These are phyloP conservation scores for Coniferiporia weirii DNA, from an alignment of 1,284 basidiomycete species.

Conservation along the genomic window DNA sequence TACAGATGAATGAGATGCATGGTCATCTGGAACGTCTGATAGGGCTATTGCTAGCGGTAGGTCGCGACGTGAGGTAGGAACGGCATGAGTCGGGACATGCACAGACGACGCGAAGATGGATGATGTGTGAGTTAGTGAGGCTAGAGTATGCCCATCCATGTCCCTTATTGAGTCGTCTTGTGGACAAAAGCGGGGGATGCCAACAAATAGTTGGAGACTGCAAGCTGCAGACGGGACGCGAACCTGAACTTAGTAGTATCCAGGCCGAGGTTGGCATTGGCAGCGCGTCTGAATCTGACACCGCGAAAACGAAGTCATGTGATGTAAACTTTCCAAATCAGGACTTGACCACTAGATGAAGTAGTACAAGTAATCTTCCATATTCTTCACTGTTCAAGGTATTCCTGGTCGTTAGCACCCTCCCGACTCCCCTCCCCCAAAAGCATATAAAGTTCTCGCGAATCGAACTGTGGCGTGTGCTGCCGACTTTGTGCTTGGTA, in stretches of 20 bases:
- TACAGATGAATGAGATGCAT: constrained; percentile 62
- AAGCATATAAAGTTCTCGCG: too few species aligned
- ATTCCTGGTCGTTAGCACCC: too few species aligned
- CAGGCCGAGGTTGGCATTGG: too few species aligned
- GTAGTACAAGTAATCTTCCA: too few species aligned
- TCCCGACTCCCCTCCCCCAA: too few species aligned
- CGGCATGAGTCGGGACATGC: constrained; percentile 46
- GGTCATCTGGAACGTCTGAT: constrained; percentile 60
- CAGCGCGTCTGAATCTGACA: not conserved
- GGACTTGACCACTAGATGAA: too few species aligned
- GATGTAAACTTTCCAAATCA: not conserved
- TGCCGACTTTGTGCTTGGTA: too few species aligned
- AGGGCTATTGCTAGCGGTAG: constrained; percentile 39
- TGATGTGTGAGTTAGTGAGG: constrained; percentile 55
- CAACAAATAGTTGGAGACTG: too few species aligned
- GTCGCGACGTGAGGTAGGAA: constrained; percentile 54
- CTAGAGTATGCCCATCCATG: constrained; percentile 44
- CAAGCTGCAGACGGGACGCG: not conserved
- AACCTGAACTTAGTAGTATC: not conserved
- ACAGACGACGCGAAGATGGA: constrained; percentile 47
- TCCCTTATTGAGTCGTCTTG: not conserved
- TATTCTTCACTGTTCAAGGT: too few species aligned
- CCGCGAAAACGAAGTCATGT: not conserved
- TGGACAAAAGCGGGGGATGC: not conserved
- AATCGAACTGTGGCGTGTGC: too few species aligned